Conservation (phyloP, 1,284 basidiomycete genomes). For the Cutaneotrichosporon mucoides region DNA sequence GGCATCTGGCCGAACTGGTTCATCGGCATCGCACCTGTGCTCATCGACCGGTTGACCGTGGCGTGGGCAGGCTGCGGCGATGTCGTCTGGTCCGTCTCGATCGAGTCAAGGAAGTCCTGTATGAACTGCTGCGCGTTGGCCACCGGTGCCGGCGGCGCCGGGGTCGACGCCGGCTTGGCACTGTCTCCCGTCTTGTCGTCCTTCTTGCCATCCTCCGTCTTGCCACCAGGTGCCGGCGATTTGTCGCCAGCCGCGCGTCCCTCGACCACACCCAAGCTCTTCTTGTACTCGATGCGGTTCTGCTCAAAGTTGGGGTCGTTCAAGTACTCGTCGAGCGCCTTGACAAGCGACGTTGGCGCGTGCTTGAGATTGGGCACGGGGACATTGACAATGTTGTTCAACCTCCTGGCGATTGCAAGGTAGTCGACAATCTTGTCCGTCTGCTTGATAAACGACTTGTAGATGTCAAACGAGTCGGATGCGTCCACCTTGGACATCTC, state of each 20-base stretch:
- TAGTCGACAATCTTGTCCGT: conserved; percentile 93
- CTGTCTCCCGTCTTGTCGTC: conserved; percentile 2
- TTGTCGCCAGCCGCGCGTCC: conserved; percentile 30
- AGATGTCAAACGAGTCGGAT: conserved; percentile 75
- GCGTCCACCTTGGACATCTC: conserved; percentile 97
- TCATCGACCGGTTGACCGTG: conserved; percentile 1
- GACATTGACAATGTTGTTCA: conserved; percentile 88
- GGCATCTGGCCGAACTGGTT: conserved; percentile 14
- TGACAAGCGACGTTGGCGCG: conserved; percentile 88
- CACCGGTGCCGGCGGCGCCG: conserved; percentile 26
- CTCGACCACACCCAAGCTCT: conserved; percentile 73
- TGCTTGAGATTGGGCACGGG: conserved; percentile 92
- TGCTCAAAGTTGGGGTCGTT: conserved; percentile 94
- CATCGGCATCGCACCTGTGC: too few relatives aligned
- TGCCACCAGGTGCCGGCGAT: conserved; percentile 9
- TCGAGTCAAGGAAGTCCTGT: conserved; percentile 86
- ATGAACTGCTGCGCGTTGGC: conserved; percentile 50
- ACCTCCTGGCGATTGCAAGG: conserved; percentile 81
- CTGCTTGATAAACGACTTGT: conserved; percentile 91
- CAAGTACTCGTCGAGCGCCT: conserved; percentile 91
- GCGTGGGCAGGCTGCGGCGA: not conserved
- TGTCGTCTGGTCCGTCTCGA: conserved; percentile 68
- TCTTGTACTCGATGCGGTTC: conserved; percentile 86
- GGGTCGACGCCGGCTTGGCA: conserved; percentile 12
- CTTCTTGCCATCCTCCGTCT: conserved; percentile 16